Conservation (phyloP, 495 filamentous ascomycete species). For the Astrothelium macrocarpum region DNA sequence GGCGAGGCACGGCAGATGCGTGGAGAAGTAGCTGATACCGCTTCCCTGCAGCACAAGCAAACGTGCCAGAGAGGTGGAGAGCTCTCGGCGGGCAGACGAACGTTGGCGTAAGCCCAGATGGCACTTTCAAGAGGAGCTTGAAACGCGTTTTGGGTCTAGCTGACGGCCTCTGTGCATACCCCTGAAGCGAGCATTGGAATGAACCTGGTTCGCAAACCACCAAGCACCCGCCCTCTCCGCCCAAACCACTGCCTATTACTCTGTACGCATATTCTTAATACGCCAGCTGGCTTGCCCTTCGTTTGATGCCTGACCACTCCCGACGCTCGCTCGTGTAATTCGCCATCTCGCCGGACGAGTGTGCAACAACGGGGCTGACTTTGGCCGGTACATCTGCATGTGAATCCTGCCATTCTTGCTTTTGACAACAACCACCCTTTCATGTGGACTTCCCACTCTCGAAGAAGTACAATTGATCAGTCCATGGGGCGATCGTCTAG, state of each 20-base stretch:
- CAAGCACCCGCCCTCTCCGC: not conserved
- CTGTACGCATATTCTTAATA: not conserved
- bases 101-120: not conserved
- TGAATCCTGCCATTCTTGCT: not conserved
- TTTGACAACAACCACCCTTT: not conserved
- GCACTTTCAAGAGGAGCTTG: not conserved
- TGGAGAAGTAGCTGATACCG: too few relatives aligned
- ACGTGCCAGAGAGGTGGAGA: not conserved
- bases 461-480: not conserved
- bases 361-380: not conserved
- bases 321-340: not conserved
- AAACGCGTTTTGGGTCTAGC: slow-evolving; percentile 6
- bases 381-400: not conserved
- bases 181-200: slow-evolving; percentile 3
- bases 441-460: not conserved
- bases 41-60: slow-evolving; percentile 3
- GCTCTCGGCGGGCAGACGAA: not conserved
- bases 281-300: not conserved
- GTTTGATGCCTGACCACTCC: not conserved
- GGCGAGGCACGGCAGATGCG: not conserved
- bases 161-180: not conserved
- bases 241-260: not conserved
- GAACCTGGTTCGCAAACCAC: slow-evolving; percentile 3
- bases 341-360: not conserved
- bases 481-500: not conserved